These are phyloP conservation scores for Obelidium mucronatum DNA, from an alignment of 192 early-diverging fungal species.

Conservation along the genomic window DNA sequence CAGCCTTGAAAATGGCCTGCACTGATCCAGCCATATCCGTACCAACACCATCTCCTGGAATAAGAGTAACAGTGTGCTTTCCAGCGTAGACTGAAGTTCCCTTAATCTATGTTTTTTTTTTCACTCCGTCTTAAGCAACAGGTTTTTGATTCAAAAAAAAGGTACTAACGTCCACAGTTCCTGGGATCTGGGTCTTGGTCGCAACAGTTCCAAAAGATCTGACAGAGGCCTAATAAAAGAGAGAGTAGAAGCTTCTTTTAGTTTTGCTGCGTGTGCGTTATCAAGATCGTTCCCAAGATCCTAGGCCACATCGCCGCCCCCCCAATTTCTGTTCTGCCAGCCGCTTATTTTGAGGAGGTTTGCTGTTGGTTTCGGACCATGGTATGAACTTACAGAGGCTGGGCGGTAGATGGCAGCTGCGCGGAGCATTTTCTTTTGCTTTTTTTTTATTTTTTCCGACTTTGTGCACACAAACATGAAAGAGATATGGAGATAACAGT, in stretches of 20 bases:
- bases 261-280: not conserved
- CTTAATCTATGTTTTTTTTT: slow-evolving; percentile 5
- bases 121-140: too few relatives aligned
- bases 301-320: too few relatives aligned
- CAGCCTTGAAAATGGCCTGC: slow-evolving; percentile 93
- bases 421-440: too few relatives aligned
- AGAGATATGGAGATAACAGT: too few relatives aligned
- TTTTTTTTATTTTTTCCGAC: too few relatives aligned
- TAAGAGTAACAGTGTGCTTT: slow-evolving; percentile 93
- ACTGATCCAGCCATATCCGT: slow-evolving; percentile 90
- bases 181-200: slow-evolving; percentile 24
- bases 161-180: slow-evolving; percentile 5
- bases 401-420: too few relatives aligned
- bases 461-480: too few relatives aligned
- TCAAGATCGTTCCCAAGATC: not conserved
- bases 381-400: too few relatives aligned
- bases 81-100: slow-evolving; percentile 80
- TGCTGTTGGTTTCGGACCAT: too few relatives aligned
- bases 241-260: not conserved
- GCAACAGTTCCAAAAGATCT: slow-evolving; percentile 21
- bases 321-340: too few relatives aligned
- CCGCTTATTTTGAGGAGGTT: too few relatives aligned
- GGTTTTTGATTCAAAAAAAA: not conserved
- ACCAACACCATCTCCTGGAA: slow-evolving; percentile 99
- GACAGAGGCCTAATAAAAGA: not conserved